Evolutionary conservation across 805 yeast genomes (phyloP).

Genomic region (Ogataea saltuana): DNA sequence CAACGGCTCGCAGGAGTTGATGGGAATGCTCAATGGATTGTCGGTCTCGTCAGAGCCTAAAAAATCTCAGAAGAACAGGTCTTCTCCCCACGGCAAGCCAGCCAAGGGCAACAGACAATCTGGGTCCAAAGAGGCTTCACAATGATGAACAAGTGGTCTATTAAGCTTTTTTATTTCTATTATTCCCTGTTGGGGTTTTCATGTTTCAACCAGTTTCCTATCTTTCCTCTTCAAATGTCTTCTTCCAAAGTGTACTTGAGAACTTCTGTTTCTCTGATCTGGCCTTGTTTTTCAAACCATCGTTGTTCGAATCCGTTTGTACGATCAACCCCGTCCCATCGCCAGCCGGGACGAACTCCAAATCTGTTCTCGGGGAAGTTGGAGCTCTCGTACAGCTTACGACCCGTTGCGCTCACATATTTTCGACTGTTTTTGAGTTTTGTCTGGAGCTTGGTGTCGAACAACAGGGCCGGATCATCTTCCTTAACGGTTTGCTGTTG

Average conservation of each 20-base stretch:
- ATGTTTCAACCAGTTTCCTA: neutral
- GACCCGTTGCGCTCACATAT: constrained; percentile 42
- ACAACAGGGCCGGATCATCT: constrained; percentile 67
- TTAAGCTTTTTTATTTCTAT: neutral
- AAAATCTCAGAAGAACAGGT: neutral
- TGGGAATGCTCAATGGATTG: constrained; percentile 16
- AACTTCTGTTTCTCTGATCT: constrained; percentile 35
- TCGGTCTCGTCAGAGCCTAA: neutral
- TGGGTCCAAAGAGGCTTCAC: no score
- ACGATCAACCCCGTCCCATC: constrained; percentile 93
- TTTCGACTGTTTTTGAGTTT: constrained; percentile 18
- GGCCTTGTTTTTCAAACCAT: constrained; percentile 49
- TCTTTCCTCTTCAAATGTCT: constrained; percentile 28
- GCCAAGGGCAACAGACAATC: neutral
- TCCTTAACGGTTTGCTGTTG: constrained; percentile 38
- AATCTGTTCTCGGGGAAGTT: constrained; percentile 68
- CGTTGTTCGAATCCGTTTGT: constrained; percentile 81
- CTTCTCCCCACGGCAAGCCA: neutral
- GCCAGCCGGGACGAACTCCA: constrained; percentile 69
- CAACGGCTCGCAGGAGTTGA: constrained; percentile 19
- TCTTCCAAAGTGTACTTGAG: constrained; percentile 40
- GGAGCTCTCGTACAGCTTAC: constrained; percentile 55
- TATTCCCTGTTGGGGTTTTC: no score
- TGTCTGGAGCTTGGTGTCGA: constrained; percentile 35
- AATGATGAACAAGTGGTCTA: no score